Percentiles rank a stretch among this genome's conserved stretches.
These are phyloP conservation scores for Tieghemostelium lacteum DNA, from an alignment of 78 protist species.

Conservation along the genomic window DNA sequence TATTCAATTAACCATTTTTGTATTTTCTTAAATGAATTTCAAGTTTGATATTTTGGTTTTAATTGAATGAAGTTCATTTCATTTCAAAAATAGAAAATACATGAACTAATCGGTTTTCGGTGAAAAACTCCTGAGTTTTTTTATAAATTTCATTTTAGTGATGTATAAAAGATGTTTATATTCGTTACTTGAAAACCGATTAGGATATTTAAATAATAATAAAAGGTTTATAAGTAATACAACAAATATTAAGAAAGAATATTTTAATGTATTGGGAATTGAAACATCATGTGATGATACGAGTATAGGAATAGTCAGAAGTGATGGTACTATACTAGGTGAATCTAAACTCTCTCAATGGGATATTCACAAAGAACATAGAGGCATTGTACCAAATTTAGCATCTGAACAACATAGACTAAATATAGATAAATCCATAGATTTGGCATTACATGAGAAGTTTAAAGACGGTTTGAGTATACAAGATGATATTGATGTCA, in stretches of 20 bases:
- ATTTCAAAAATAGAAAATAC: too few species aligned
- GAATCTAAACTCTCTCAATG: constrained; percentile 64
- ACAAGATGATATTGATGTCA: constrained; percentile 53
- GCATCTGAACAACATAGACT: constrained; percentile 64
- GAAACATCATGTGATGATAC: constrained; percentile 92
- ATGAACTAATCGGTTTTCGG: too few species aligned
- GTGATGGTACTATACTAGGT: constrained; percentile 36
- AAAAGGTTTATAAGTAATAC: neutral
- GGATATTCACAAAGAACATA: constrained; percentile 53
- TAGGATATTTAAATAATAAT: neutral
- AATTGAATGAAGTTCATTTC: too few species aligned
- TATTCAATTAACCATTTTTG: too few species aligned
- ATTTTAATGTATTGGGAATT: constrained; percentile 80
- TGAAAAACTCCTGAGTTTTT: too few species aligned
- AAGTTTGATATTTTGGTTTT: too few species aligned
- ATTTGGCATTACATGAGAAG: constrained; percentile 27
- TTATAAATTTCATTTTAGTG: too few species aligned
- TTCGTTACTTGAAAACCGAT: too few species aligned
- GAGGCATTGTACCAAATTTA: constrained; percentile 80
- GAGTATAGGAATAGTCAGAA: constrained; percentile 79
- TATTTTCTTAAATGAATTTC: too few species aligned
- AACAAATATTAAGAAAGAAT: too few species aligned
- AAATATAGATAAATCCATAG: constrained; percentile 26
- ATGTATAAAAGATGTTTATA: too few species aligned
- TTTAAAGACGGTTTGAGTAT: too few species aligned